phyloP scores from a whole-genome alignment of 2,329 filamentous ascomycete species.

The Diaporthe vaccinii region DNA sequence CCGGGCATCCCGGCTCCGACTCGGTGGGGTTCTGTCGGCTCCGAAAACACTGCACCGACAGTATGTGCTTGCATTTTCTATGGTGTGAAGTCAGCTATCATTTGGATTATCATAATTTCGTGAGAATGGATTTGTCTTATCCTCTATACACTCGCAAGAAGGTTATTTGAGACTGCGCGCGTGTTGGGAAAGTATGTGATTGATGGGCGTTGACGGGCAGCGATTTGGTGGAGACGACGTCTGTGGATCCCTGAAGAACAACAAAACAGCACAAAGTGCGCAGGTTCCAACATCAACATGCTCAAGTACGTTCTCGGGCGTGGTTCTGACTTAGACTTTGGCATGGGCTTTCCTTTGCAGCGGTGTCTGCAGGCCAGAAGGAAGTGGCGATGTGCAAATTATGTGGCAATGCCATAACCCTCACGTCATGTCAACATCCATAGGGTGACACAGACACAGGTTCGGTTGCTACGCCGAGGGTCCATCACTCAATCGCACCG shows the following conservation, averaged over 20 bases:
- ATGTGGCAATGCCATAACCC: neutral
- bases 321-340: neutral
- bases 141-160: too few relatives aligned
- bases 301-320: neutral
- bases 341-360: too few relatives aligned
- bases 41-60: neutral
- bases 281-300: neutral
- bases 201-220: neutral
- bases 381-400: neutral
- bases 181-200: neutral
- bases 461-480: neutral
- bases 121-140: too few relatives aligned
- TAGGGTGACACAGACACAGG: neutral
- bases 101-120: neutral
- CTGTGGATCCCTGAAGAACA: neutral
- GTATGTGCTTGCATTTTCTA: neutral
- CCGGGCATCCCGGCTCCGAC: neutral
- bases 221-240: neutral
- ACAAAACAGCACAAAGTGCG: neutral
- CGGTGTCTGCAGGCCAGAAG: neutral
- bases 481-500: neutral
- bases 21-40: neutral
- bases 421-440: slow-evolving; percentile 27
- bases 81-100: neutral
- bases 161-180: accelerated